phyloP scores from a whole-genome alignment of 73 alveolate genomes.

The Paramecium pentaurelia region DNA sequence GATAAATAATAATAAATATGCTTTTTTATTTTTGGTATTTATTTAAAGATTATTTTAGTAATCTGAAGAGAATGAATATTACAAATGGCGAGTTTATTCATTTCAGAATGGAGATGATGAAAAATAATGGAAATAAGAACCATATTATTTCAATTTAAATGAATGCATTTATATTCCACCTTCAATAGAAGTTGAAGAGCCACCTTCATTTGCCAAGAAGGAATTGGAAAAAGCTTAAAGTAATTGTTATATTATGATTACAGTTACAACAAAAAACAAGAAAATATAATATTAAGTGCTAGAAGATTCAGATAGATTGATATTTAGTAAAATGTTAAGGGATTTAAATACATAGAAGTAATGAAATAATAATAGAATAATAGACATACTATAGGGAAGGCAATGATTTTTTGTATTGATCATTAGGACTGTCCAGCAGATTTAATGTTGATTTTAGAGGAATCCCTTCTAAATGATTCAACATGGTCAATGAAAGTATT shows the following conservation, averaged over 20 bases:
- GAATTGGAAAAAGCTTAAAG: conserved; percentile 23
- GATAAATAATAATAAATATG: neutral
- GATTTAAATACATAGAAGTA: conserved; percentile 39
- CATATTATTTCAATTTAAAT: conserved; percentile 16
- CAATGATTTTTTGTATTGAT: conserved; percentile 56
- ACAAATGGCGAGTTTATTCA: conserved; percentile 57
- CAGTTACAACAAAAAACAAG: neutral
- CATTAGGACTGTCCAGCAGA: conserved; percentile 51
- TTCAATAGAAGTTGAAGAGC: conserved; percentile 31
- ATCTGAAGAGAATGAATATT: conserved; percentile 50
- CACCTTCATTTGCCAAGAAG: neutral
- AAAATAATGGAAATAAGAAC: conserved; percentile 53
- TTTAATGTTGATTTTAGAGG: conserved; percentile 24
- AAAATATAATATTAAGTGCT: neutral
- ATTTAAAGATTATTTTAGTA: neutral
- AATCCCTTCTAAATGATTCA: neutral
- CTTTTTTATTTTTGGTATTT: neutral
- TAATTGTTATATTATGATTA: neutral
- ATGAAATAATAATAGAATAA: neutral
- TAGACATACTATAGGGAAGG: conserved; percentile 53
- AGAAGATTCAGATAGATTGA: conserved; percentile 22
- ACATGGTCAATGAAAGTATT: neutral
- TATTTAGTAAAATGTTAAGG: neutral
- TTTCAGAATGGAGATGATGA: conserved; percentile 50
- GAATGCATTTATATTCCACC: conserved; percentile 53